Base-by-base conservation (phyloP, 2,329 filamentous ascomycete species). In the Fusarium nisikadoi region DNA sequence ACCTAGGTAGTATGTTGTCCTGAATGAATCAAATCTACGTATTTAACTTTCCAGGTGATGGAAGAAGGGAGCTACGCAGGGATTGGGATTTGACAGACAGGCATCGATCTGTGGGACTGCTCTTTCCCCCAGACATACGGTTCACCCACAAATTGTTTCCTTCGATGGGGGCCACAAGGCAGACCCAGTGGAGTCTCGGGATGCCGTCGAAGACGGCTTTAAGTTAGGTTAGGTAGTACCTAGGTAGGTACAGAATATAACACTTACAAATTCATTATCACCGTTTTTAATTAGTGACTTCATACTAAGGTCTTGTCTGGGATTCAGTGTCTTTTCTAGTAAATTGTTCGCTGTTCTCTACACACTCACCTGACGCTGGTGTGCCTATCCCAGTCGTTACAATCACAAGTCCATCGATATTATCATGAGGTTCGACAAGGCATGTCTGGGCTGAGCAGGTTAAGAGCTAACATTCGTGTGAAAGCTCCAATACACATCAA, bases 121-220 rank as follows among this genome's bases (percentile, higher is more conserved):
- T 53, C n/a, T 29, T 58, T 53, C 42, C 70, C 66, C 68, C 56
- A 31, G 62, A 59, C 36, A 43, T 36, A 19, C 45, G 62, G 33
- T 52, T 47, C 59, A 45, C 54, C 70, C 70, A 72, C 70, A 72
- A 73, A 73, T 60, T 72, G 70, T 72, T 72, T 72, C 70, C 49
- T 42, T 29, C 36, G n/a, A 29, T 33, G 33, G 50, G 29, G 47
- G 33, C 38, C 31, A 49, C 52, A 68, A 49, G 57, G 52, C 52
- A 67, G 36, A 42, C 33, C 25, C 36, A 39, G 64, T 67, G 54
- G 64, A 49, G 62, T 47, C 38, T 33, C 45, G 46, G 31, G 20
- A n/a, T n/a, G 35, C 33, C 49, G 7, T 52, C 27, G 23, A 52
- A 52, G 19, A 27, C 33, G 33, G 47, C 39, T 13, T 36, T 25